Percentiles rank a stretch among this genome's conserved stretches.
These are phyloP conservation scores for Achaetomium macrosporum DNA, from an alignment of 2,329 filamentous ascomycete species.

Conservation along the genomic window DNA sequence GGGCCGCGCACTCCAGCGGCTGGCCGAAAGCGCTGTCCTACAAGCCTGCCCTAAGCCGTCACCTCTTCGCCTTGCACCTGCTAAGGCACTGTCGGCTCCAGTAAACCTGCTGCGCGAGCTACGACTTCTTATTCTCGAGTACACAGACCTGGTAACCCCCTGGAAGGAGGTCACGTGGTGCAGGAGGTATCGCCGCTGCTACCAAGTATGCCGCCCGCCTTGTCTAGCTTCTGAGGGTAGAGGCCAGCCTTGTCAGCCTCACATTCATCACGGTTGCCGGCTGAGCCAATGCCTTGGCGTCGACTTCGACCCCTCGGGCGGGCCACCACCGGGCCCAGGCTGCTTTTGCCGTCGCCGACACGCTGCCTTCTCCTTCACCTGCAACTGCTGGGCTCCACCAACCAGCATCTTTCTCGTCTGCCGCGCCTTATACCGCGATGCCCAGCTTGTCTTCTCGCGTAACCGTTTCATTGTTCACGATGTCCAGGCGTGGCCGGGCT, in stretches of 20 bases:
- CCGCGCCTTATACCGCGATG: not conserved
- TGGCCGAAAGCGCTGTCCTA: not conserved
- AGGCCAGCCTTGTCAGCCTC: not conserved
- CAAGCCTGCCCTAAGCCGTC: not conserved
- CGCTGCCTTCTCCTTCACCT: not conserved
- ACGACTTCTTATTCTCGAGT: not conserved
- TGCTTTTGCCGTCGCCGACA: slow-evolving; percentile 1
- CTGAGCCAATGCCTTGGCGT: not conserved
- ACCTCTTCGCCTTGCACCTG: not conserved
- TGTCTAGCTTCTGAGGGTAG: not conserved
- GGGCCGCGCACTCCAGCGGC: not conserved
- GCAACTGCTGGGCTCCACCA: slow-evolving; percentile 3
- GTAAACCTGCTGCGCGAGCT: not conserved
- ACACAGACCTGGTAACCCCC: slow-evolving; percentile 1
- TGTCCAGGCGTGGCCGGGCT: too few relatives aligned
- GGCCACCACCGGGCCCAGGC: not conserved
- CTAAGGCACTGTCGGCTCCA: not conserved
- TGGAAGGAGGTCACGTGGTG: not conserved
- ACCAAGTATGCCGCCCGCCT: not conserved
- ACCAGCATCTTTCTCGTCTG: slow-evolving; percentile 4
- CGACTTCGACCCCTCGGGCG: too few relatives aligned
- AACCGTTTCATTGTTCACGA: slow-evolving; percentile 4
- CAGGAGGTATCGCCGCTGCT: not conserved
- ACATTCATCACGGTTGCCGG: not conserved
- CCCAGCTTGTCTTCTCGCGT: not conserved